phyloP scores from a whole-genome alignment of 306 rosid species.

The Heteromeles arbutifolia region DNA sequence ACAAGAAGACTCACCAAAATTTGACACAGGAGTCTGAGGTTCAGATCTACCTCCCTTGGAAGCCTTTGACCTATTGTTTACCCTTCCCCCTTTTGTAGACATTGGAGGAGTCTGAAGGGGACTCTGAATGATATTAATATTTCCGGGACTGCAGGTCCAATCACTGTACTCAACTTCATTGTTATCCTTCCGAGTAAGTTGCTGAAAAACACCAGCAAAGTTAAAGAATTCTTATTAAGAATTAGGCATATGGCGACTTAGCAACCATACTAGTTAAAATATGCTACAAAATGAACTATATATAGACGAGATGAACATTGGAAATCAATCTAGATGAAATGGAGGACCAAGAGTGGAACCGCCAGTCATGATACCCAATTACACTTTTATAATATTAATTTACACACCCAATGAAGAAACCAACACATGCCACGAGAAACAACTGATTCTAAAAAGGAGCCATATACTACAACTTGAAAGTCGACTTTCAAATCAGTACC shows the following conservation, averaged over 20 bases:
- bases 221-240: neutral
- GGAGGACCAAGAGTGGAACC: neutral
- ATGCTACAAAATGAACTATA: neutral
- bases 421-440: neutral
- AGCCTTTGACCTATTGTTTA: constrained; percentile 56
- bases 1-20: constrained; percentile 44
- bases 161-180: constrained; percentile 44
- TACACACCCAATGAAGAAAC: neutral
- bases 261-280: neutral
- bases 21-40: constrained; percentile 75
- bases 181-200: constrained; percentile 57
- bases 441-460: neutral
- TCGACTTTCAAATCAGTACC: neutral
- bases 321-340: neutral
- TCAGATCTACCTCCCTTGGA: constrained; percentile 58
- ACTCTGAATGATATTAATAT: constrained; percentile 30
- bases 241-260: neutral
- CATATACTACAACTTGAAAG: neutral
- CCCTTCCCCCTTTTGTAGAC: constrained; percentile 76
- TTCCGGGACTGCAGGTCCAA: constrained; percentile 51
- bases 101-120: constrained; percentile 63
- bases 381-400: neutral
- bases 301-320: neutral
- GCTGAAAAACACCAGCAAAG: constrained; percentile 41
- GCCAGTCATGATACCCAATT: neutral